Evolutionary conservation across 2,329 filamentous ascomycete genomes (phyloP).

Genomic region (Thyridium curvatum): DNA sequence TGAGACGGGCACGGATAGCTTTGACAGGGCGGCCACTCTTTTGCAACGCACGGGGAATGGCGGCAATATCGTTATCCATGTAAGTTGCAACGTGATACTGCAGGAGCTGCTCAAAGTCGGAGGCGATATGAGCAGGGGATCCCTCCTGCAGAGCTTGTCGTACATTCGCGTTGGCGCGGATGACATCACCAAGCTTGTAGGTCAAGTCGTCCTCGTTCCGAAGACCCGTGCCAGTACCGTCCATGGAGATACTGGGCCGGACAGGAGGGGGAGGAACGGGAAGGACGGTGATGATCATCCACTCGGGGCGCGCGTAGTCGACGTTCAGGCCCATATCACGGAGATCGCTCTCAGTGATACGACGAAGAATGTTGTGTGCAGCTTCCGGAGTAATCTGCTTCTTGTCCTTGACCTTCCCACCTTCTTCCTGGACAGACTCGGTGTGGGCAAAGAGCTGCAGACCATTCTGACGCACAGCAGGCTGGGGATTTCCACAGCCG

Average conservation of each 20-base stretch:
- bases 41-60: conserved; percentile 87
- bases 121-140: conserved; percentile 82
- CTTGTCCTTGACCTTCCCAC: conserved; percentile 68
- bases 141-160: conserved; percentile 86
- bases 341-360: conserved; percentile 76
- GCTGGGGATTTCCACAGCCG: conserved; percentile 88
- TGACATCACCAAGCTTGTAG: conserved; percentile 97
- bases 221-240: conserved; percentile 85
- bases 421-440: conserved; percentile 74
- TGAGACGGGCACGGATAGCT: conserved; percentile 91
- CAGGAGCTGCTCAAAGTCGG: conserved; percentile 84
- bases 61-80: conserved; percentile 99
- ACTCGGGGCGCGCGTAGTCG: conserved; percentile 93
- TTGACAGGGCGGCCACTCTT: conserved; percentile 97
- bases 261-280: conserved; percentile 95
- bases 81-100: conserved; percentile 99
- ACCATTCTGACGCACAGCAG: conserved; percentile 80
- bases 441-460: conserved; percentile 73
- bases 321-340: conserved; percentile 85
- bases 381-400: conserved; percentile 75
- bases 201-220: conserved; percentile 98
- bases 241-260: conserved; percentile 93
- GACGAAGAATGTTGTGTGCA: conserved; percentile 80
- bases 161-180: conserved; percentile 94
- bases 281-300: conserved; percentile 95